phyloP scores from a whole-genome alignment of 805 yeast genomes.

The Barnettozyma wickerhamii region DNA sequence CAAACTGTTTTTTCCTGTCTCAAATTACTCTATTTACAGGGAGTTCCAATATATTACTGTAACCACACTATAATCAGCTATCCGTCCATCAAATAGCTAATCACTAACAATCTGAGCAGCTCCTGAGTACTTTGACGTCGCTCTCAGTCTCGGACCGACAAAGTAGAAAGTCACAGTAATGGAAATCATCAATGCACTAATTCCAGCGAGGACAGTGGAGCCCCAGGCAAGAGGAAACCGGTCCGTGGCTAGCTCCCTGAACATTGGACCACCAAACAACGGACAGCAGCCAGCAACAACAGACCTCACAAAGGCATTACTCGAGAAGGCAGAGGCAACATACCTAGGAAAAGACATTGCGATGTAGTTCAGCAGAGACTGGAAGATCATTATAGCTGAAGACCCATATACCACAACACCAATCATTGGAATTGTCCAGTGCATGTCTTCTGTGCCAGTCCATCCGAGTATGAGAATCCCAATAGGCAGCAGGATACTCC shows the following conservation, averaged over 20 bases:
- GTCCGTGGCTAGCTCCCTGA: background rate
- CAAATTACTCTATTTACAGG: too few relatives aligned
- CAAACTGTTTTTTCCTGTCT: too few relatives aligned
- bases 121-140: background rate
- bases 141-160: background rate
- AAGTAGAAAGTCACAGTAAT: background rate
- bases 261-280: background rate
- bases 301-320: background rate
- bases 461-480: constrained; percentile 48
- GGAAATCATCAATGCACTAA: background rate
- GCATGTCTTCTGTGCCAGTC: constrained; percentile 26
- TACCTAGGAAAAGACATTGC: background rate
- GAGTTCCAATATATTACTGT: too few relatives aligned
- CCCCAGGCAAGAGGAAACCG: background rate
- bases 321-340: background rate
- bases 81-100: too few relatives aligned
- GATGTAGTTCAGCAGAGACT: background rate
- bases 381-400: background rate
- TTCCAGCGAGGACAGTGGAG: background rate
- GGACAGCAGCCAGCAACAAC: background rate
- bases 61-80: too few relatives aligned
- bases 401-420: background rate
- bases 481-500: constrained; percentile 37
- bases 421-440: background rate
- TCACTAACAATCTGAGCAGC: too few relatives aligned